Percentiles rank a stretch among this genome's conserved stretches.
These are phyloP conservation scores for Exophiala mesophila DNA, from an alignment of 2,329 filamentous ascomycete genomes.

Conservation along the genomic window DNA sequence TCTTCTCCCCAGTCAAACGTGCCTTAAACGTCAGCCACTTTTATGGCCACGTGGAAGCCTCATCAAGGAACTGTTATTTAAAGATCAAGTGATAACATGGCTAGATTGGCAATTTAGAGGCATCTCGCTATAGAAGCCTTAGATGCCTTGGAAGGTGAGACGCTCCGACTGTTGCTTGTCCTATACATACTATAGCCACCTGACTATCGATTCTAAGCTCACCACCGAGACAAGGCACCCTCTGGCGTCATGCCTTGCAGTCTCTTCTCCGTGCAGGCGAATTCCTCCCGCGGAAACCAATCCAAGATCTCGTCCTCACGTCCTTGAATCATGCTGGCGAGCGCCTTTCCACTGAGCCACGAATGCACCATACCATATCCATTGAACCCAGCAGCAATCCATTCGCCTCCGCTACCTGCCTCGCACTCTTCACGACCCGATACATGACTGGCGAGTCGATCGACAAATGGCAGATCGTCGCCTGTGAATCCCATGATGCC, in stretches of 20 bases:
- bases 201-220: no score
- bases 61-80: no score
- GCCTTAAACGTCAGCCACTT: no score
- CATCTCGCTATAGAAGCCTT: no score
- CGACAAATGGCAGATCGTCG: conserved; percentile 28
- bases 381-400: conserved; percentile 29
- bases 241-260: conserved; percentile 15
- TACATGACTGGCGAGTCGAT: conserved; percentile 12
- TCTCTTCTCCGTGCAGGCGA: conserved; percentile 14
- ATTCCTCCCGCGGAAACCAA: conserved; percentile 21
- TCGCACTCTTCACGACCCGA: conserved; percentile 6
- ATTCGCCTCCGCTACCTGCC: conserved; percentile 20
- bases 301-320: conserved; percentile 12
- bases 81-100: no score
- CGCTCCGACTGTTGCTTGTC: no score
- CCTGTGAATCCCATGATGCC: conserved; percentile 30
- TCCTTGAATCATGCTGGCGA: conserved; percentile 25
- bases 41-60: no score
- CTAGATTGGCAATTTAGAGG: no score
- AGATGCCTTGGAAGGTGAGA: no score
- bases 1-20: no score
- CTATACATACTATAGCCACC: no score
- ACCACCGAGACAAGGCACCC: conserved; percentile 12
- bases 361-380: conserved; percentile 31
- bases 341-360: conserved; percentile 28